These are phyloP conservation scores for Allium fistulosum DNA, from an alignment of 106 monocot genomes.

Conservation along the genomic window DNA sequence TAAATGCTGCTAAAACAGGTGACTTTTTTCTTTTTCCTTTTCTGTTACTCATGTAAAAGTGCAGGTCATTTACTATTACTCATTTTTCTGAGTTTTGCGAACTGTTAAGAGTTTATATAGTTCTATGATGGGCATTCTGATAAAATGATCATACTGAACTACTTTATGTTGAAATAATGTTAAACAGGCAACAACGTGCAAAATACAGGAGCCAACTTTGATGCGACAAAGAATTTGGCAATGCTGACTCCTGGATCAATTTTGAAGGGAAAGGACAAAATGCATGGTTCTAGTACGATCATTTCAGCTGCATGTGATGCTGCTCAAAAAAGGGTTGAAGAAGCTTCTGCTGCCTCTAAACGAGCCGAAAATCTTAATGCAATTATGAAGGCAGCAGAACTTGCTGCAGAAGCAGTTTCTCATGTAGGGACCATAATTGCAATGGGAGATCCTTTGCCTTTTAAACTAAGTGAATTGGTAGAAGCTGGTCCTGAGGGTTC, in stretches of 20 bases:
- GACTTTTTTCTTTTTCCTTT: not conserved
- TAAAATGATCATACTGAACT: no score
- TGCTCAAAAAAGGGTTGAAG: conserved; percentile 70
- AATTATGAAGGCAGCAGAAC: conserved; percentile 88
- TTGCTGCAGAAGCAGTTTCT: conserved; percentile 87
- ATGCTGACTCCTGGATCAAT: conserved; percentile 40
- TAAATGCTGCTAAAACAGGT: conserved; percentile 12
- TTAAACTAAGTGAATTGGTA: conserved; percentile 50
- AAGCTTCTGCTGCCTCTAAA: conserved; percentile 77
- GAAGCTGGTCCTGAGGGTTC: conserved; percentile 70
- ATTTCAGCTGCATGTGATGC: conserved; percentile 66
- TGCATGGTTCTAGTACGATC: conserved; percentile 37
- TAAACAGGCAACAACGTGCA: not conserved
- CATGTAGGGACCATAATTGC: conserved; percentile 75
- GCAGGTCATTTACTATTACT: no score
- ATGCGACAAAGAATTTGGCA: conserved; percentile 24
- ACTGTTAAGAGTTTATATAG: no score
- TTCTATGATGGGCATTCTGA: no score
- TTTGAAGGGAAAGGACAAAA: conserved; percentile 44
- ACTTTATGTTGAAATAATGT: no score
- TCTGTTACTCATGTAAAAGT: no score
- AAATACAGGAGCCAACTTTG: conserved; percentile 9
- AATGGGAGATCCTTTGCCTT: conserved; percentile 92
- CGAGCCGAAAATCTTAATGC: conserved; percentile 90
- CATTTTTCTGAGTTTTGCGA: no score